phyloP scores from a whole-genome alignment of 306 rosid species.

The Arachis hypogaea region DNA sequence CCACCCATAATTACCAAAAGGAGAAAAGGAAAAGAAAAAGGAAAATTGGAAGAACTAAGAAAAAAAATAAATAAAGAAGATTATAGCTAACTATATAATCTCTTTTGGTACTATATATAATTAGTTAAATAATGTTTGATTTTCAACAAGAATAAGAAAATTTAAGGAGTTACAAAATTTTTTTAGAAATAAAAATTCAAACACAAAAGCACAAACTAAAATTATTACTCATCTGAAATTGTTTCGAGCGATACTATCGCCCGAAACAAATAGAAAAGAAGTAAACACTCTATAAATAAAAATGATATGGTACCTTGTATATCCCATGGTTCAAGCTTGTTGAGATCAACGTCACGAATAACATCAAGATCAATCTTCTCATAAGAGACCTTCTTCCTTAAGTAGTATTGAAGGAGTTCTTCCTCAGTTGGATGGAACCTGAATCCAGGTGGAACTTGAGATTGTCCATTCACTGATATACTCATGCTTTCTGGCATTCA shows the following conservation, averaged over 20 bases:
- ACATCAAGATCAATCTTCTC: conserved; percentile 87
- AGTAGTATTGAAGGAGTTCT: conserved; percentile 84
- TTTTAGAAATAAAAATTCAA: too few species aligned
- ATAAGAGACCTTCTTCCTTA: conserved; percentile 76
- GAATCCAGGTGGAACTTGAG: conserved; percentile 92
- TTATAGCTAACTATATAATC: neutral
- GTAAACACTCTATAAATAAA: too few species aligned
- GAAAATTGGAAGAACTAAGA: neutral
- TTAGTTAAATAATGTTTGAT: too few species aligned
- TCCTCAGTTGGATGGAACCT: conserved; percentile 92
- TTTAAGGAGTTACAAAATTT: neutral
- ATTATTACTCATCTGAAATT: too few species aligned
- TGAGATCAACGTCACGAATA: conserved; percentile 91
- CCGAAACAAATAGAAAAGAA: too few species aligned
- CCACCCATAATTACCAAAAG: neutral
- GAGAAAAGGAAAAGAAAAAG: neutral
- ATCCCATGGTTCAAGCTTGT: conserved; percentile 99
- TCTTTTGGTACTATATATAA: too few species aligned
- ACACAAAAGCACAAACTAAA: too few species aligned
- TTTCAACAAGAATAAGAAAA: too few species aligned
- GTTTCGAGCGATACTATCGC: too few species aligned
- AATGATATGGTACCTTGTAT: conserved; percentile 66
- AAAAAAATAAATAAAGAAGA: neutral
- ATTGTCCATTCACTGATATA: conserved; percentile 86
- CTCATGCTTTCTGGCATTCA: conserved; percentile 70